Evolutionary conservation across 106 monocot species (phyloP).

Genomic region (Triglochin maritima): DNA sequence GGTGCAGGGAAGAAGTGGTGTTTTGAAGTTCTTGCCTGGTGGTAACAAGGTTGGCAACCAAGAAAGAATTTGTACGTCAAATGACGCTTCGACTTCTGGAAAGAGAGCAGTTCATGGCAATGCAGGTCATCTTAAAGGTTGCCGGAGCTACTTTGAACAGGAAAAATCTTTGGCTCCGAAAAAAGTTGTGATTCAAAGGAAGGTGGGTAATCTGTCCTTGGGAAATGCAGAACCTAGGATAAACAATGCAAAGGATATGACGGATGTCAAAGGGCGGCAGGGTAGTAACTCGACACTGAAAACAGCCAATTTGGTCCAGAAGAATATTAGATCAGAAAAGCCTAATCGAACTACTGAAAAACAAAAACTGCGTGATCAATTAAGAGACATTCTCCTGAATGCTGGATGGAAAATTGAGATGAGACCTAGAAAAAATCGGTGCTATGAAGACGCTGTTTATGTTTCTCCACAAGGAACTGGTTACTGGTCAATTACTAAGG

Average conservation of each 20-base stretch:
- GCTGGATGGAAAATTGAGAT: slow-evolving; percentile 73
- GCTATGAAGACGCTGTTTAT: slow-evolving; percentile 58
- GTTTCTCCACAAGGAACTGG: slow-evolving; percentile 43
- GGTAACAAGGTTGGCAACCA: slow-evolving; percentile 1
- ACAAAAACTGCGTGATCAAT: slow-evolving; percentile 37
- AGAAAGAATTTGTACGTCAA: background rate
- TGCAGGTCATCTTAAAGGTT: background rate
- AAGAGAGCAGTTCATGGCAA: background rate
- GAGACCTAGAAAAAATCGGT: slow-evolving; percentile 43
- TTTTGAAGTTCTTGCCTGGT: slow-evolving; percentile 8
- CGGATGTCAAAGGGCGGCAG: background rate
- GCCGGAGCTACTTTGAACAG: background rate
- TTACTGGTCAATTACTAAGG: slow-evolving; percentile 78
- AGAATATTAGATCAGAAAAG: background rate
- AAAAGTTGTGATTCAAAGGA: background rate
- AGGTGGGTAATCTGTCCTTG: background rate
- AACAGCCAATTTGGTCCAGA: background rate
- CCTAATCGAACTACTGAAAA: slow-evolving; percentile 20
- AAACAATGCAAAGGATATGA: background rate
- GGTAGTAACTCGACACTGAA: background rate
- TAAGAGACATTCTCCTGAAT: slow-evolving; percentile 44
- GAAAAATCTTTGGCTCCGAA: background rate
- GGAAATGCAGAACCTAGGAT: background rate
- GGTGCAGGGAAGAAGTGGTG: slow-evolving; percentile 11
- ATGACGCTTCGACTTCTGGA: background rate